Evolutionary conservation across 495 filamentous ascomycete species (phyloP).

Genomic region (Jackrogersella minutella): DNA sequence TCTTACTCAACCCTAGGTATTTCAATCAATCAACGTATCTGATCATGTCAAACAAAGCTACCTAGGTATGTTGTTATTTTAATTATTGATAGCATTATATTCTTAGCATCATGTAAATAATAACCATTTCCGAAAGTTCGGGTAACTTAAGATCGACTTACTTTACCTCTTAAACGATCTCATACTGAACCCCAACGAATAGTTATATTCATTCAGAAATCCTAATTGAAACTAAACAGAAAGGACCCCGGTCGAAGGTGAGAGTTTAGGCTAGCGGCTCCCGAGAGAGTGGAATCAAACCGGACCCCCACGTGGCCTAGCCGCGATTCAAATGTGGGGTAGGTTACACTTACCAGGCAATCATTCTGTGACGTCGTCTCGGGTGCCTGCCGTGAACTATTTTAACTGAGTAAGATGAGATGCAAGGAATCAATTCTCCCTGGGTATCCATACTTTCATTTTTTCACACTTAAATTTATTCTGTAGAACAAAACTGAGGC

Average conservation of each 20-base stretch:
- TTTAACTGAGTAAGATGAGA: no score
- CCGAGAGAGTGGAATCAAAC: background rate
- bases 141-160: no score
- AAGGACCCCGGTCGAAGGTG: background rate
- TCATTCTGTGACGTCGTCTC: background rate
- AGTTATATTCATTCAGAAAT: background rate
- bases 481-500: background rate
- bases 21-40: no score
- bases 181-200: no score
- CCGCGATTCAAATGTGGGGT: constrained; percentile 1
- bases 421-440: background rate
- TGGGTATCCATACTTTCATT: background rate
- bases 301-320: constrained; percentile 2
- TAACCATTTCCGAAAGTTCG: no score
- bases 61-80: no score
- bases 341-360: background rate
- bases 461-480: background rate
- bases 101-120: no score
- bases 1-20: no score
- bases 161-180: no score
- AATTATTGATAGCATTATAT: no score
- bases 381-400: background rate
- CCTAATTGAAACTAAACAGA: background rate
- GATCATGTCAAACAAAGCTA: no score
- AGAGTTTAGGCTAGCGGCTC: background rate